Evolutionary conservation across 2,329 filamentous ascomycete genomes (phyloP).

Genomic region (Sporothrix pallida): DNA sequence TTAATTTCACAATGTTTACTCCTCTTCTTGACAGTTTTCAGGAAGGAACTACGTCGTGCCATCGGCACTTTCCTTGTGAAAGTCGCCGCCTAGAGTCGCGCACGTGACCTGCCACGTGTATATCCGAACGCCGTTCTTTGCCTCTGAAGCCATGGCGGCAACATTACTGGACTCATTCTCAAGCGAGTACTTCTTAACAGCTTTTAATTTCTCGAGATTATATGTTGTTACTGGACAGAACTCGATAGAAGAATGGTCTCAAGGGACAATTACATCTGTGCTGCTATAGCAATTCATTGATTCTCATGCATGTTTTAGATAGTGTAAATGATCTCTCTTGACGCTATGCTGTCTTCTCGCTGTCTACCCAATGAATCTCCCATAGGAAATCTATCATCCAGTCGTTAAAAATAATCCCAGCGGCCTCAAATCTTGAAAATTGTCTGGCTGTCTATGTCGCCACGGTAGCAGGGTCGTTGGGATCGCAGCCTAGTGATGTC

Average conservation of each 20-base stretch:
- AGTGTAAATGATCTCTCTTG: not conserved
- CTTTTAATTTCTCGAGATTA: no score
- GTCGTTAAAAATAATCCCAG: not conserved
- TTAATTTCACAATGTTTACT: not conserved
- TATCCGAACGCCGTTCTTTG: not conserved
- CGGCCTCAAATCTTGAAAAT: no score
- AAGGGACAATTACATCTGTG: no score
- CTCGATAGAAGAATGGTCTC: not conserved
- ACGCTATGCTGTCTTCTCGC: not conserved
- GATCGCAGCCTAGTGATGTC: constrained; percentile 37
- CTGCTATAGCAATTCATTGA: no score
- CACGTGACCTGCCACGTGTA: not conserved
- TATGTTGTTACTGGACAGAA: not conserved
- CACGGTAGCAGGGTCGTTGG: constrained; percentile 37
- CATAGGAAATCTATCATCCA: not conserved
- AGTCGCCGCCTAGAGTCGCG: not conserved
- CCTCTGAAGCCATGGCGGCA: not conserved
- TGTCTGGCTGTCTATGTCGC: constrained; percentile 18
- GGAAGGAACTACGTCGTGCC: not conserved
- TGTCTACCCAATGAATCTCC: not conserved
- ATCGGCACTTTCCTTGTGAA: not conserved
- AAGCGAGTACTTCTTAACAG: no score
- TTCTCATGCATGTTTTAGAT: no score
- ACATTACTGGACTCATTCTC: not conserved
- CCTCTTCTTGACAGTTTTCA: not conserved